phyloP scores from a whole-genome alignment of 257 asterid genomes.

The Primulina eburnea region DNA sequence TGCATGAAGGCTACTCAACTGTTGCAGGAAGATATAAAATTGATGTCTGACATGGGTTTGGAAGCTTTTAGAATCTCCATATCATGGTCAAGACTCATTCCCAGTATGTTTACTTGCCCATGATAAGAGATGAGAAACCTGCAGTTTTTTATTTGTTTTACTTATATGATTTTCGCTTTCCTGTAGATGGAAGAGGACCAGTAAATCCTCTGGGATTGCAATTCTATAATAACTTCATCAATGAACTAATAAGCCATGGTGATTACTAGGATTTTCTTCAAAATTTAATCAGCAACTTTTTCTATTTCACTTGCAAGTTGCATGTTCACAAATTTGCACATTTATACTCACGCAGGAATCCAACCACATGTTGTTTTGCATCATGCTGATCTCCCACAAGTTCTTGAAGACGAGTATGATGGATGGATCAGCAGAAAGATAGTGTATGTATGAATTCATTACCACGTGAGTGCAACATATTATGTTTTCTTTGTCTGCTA shows the following conservation, averaged over 20 bases:
- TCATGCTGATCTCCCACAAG: constrained; percentile 59
- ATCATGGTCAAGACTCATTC: constrained; percentile 50
- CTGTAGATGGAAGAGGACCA: constrained; percentile 43
- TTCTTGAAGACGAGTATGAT: constrained; percentile 50
- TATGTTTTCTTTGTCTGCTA: neutral
- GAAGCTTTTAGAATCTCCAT: constrained; percentile 40
- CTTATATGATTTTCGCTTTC: constrained; percentile 17
- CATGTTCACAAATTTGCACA: neutral
- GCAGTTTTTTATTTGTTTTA: neutral
- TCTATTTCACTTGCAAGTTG: neutral
- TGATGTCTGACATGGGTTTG: constrained; percentile 35
- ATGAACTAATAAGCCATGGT: constrained; percentile 45
- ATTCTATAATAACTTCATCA: constrained; percentile 52
- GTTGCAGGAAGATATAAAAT: constrained; percentile 34
- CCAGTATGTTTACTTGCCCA: constrained; percentile 29
- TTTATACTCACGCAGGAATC: constrained; percentile 40
- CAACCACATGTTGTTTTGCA: constrained; percentile 48
- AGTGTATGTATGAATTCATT: constrained; percentile 33
- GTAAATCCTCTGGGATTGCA: constrained; percentile 42
- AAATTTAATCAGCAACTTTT: neutral
- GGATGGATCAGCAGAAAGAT: constrained; percentile 53
- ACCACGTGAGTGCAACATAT: neutral
- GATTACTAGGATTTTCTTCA: constrained; percentile 17
- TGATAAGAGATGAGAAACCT: neutral
- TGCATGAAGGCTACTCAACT: neutral